These are phyloP conservation scores for Blastobotrys malaysiensis DNA, from an alignment of 1,139 yeast genomes.

Conservation along the genomic window DNA sequence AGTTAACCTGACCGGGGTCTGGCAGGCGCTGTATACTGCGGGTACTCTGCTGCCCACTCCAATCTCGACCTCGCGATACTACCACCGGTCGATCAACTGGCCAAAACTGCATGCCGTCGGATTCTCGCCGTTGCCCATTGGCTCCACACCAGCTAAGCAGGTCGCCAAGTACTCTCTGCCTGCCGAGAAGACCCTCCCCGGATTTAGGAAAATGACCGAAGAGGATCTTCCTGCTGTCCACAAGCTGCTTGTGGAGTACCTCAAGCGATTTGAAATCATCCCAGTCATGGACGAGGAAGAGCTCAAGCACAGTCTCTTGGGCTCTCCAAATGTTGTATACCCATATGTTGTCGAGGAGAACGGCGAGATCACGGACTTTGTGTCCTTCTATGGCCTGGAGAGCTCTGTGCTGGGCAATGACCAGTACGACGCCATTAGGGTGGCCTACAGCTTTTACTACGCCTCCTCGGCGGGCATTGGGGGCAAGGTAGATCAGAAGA, in stretches of 20 bases:
- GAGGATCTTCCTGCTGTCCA: conserved; percentile 63
- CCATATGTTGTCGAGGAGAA: conserved; percentile 64
- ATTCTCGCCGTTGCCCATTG: conserved; percentile 68
- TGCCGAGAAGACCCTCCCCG: conserved; percentile 45
- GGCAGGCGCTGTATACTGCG: conserved; percentile 97
- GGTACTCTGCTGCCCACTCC: conserved; percentile 92
- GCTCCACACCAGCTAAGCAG: conserved; percentile 74
- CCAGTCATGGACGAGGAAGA: conserved; percentile 70
- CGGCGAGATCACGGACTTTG: conserved; percentile 76
- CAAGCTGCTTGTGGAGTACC: conserved; percentile 54
- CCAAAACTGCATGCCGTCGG: conserved; percentile 83
- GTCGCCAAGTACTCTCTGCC: conserved; percentile 74
- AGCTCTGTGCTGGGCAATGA: conserved; percentile 73
- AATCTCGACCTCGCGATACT: conserved; percentile 81
- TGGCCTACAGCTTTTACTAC: conserved; percentile 87
- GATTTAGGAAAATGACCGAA: conserved; percentile 58
- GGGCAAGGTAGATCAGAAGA: conserved; percentile 19
- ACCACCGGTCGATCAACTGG: conserved; percentile 95
- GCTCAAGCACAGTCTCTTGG: conserved; percentile 75
- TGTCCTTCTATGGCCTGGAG: conserved; percentile 84
- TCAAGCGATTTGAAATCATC: conserved; percentile 62
- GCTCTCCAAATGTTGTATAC: conserved; percentile 51
- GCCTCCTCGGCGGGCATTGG: conserved; percentile 46
- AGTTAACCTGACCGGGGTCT: conserved; percentile 73
- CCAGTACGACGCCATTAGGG: conserved; percentile 63